phyloP scores from a whole-genome alignment of 768 basidiomycete genomes.

The Melanogaster broomeanus region DNA sequence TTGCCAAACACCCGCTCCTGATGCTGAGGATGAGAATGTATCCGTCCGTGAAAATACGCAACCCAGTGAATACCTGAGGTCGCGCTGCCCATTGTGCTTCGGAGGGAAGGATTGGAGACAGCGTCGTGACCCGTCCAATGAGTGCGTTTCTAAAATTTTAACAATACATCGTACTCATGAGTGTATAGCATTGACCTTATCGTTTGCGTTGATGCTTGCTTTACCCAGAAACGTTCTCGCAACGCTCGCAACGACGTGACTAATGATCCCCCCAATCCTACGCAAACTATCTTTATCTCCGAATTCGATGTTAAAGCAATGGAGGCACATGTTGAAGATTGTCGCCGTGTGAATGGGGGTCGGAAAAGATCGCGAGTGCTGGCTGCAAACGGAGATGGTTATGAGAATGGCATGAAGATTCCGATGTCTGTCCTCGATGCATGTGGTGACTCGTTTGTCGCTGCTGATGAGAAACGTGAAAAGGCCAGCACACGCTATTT shows the following conservation, averaged over 20 bases:
- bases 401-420: slow-evolving; percentile 22
- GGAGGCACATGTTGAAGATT: not conserved
- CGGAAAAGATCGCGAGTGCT: not conserved
- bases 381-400: not conserved
- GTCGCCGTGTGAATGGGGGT: not conserved
- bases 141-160: not conserved
- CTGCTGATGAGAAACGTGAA: slow-evolving; percentile 10
- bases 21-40: not conserved
- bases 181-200: not conserved
- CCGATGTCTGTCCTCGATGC: slow-evolving; percentile 32
- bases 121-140: not conserved
- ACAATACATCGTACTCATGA: not conserved
- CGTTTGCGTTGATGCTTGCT: slow-evolving; percentile 35
- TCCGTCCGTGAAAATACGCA: not conserved
- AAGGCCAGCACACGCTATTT: slow-evolving; percentile 21
- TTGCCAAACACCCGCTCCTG: not conserved
- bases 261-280: slow-evolving; percentile 1
- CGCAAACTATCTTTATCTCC: not conserved
- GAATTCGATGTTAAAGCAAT: not conserved
- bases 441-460: slow-evolving; percentile 31
- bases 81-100: slow-evolving; percentile 30
- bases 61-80: slow-evolving; percentile 19
- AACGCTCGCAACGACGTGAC: not conserved
- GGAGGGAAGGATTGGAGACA: slow-evolving; percentile 13
- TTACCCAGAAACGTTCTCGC: slow-evolving; percentile 30